A percentile compares a stretch with the other conserved stretches of the same genome.
phyloP scores from a whole-genome alignment of 2,329 filamentous ascomycete genomes.

The Alternaria atra region DNA sequence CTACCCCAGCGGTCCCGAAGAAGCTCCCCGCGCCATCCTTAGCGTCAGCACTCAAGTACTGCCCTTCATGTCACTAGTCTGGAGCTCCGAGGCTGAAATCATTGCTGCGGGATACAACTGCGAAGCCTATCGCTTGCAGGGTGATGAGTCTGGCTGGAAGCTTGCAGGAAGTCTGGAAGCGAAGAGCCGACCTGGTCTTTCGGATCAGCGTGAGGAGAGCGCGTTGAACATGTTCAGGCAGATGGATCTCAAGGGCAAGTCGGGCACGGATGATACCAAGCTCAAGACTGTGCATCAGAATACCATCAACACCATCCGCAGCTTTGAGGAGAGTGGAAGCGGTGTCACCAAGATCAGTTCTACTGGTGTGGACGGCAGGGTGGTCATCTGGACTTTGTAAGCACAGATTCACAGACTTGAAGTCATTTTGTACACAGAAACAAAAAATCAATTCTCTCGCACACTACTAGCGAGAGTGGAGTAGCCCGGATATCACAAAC shows the following conservation, averaged over 20 bases:
- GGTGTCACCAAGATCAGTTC: slow-evolving; percentile 82
- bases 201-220: slow-evolving; percentile 80
- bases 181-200: slow-evolving; percentile 68
- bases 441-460: slow-evolving; percentile 9
- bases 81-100: slow-evolving; percentile 91
- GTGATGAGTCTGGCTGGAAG: slow-evolving; percentile 82
- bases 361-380: slow-evolving; percentile 58
- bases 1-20: slow-evolving; percentile 89
- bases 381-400: slow-evolving; percentile 59
- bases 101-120: slow-evolving; percentile 90
- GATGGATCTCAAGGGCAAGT: slow-evolving; percentile 97
- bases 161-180: slow-evolving; percentile 81
- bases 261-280: slow-evolving; percentile 79
- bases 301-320: slow-evolving; percentile 85
- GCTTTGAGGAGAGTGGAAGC: slow-evolving; percentile 73
- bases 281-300: slow-evolving; percentile 97
- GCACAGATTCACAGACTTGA: neutral
- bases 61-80: slow-evolving; percentile 91
- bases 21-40: slow-evolving; percentile 88
- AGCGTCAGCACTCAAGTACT: slow-evolving; percentile 89
- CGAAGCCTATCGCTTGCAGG: slow-evolving; percentile 89
- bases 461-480: slow-evolving; percentile 23
- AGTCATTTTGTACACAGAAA: neutral
- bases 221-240: slow-evolving; percentile 98
- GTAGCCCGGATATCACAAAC: slow-evolving; percentile 15